These are phyloP conservation scores for Fraxinus paxiana DNA, from an alignment of 305 asterid genomes.

Conservation along the genomic window DNA sequence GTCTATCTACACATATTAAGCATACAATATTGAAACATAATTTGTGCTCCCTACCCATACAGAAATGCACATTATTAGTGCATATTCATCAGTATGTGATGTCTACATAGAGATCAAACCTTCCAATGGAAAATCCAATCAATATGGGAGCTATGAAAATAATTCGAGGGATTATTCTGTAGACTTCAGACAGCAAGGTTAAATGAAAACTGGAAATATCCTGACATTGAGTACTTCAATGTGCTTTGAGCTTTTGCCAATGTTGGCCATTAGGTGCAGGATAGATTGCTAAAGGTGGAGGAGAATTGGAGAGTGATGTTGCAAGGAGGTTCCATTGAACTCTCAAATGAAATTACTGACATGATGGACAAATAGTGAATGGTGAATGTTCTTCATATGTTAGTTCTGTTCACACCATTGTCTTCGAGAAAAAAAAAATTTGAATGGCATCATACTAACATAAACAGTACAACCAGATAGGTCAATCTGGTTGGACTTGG, in stretches of 20 bases:
- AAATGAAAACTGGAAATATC: neutral
- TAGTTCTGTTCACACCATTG: neutral
- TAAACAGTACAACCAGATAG: neutral
- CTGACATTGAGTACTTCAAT: neutral
- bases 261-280: neutral
- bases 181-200: neutral
- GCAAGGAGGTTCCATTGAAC: neutral
- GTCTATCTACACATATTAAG: neutral
- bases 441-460: neutral
- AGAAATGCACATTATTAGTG: neutral
- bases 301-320: neutral
- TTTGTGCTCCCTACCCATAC: neutral
- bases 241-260: neutral
- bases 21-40: neutral
- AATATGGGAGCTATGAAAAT: neutral
- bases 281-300: neutral
- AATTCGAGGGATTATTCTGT: neutral
- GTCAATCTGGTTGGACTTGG: neutral
- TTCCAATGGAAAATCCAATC: neutral
- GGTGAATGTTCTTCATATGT: neutral
- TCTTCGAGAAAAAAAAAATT: neutral
- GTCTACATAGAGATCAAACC: neutral
- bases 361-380: neutral
- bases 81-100: neutral
- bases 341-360: neutral